phyloP scores from a whole-genome alignment of 2,329 filamentous ascomycete species.

The Diplodia scrobiculata region DNA sequence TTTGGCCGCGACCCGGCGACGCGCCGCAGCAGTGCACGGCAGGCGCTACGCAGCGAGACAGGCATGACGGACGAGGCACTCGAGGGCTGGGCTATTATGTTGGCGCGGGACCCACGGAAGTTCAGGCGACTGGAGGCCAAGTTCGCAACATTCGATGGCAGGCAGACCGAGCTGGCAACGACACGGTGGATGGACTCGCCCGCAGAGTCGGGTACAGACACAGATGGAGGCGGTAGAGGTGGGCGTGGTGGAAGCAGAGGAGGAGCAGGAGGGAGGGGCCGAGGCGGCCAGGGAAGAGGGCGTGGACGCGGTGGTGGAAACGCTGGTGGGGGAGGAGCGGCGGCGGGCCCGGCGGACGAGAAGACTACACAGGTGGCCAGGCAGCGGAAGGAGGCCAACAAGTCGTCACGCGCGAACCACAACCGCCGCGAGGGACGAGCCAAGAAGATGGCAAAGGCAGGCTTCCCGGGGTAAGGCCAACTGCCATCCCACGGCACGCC shows the following conservation, averaged over 20 bases:
- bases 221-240: slow-evolving; percentile 47
- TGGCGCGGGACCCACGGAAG: slow-evolving; percentile 70
- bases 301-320: slow-evolving; percentile 41
- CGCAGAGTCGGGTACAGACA: slow-evolving; percentile 59
- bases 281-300: slow-evolving; percentile 49
- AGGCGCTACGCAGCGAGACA: slow-evolving; percentile 70
- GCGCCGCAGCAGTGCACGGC: slow-evolving; percentile 64
- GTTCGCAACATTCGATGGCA: slow-evolving; percentile 65
- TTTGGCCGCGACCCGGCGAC: slow-evolving; percentile 74
- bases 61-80: slow-evolving; percentile 92
- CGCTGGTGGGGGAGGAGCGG: slow-evolving; percentile 56
- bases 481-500: background rate
- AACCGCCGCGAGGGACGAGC: slow-evolving; percentile 73
- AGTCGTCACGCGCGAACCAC: slow-evolving; percentile 81
- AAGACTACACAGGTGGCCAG: slow-evolving; percentile 71
- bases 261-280: slow-evolving; percentile 49
- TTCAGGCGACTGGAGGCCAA: slow-evolving; percentile 70
- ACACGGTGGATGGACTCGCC: slow-evolving; percentile 65
- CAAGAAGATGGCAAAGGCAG: slow-evolving; percentile 63
- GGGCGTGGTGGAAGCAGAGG: slow-evolving; percentile 51
- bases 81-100: slow-evolving; percentile 91
- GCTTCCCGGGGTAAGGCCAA: slow-evolving; percentile 47
- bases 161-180: slow-evolving; percentile 65
- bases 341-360: slow-evolving; percentile 67
- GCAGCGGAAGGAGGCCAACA: slow-evolving; percentile 77